Base-by-base conservation (phyloP, 345 rosid species). In the Eucalyptus polybractea region DNA sequence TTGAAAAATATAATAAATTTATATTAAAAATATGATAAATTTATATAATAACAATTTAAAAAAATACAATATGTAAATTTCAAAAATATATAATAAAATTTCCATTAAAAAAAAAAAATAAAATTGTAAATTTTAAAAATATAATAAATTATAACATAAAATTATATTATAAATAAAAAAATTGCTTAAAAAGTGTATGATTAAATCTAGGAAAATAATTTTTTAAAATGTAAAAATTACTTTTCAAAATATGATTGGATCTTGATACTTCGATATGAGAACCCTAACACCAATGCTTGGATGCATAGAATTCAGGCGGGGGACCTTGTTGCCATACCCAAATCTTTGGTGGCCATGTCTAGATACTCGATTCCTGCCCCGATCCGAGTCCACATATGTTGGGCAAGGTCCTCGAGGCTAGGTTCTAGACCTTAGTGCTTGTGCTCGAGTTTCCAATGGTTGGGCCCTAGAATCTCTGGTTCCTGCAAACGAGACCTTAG, bases 391-490 rank as follows among this genome's bases (percentile, higher is more conserved):
- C 40, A 67, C 11, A 15, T 31, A 4, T 67, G 42, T 9, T 7
- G 8, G 72, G 33, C 9, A 65, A 7, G 72, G 22, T 31, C 42
- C 42, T 69, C 2, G 4, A 31, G 80, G 80, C 13, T 7, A 31
- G 13, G 24, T 0, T 53, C 5, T 53, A 53, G 80, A 69, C 13
- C 42, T 2, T 69, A 9, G 37, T 10, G 42, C 42, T 0, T 0
- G 6, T 15, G 10, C 58, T 53, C 2, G 10, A 53, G 24, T 53
- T 53, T 53, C 58, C 58, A 19, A 53, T 0, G 1, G 0, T 19
- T 19, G 58, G 58, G 42, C 24, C 24, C 80, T 19, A 53, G 24
- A 19, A 19, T 53, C 56, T 53, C 0, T 7, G 2, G 2, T 53
- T 7, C 24, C 0, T 53, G 4, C 56, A 1, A 53, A 53, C 10